phyloP scores from a whole-genome alignment of 306 rosid species.

The Cucumis hystrix region DNA sequence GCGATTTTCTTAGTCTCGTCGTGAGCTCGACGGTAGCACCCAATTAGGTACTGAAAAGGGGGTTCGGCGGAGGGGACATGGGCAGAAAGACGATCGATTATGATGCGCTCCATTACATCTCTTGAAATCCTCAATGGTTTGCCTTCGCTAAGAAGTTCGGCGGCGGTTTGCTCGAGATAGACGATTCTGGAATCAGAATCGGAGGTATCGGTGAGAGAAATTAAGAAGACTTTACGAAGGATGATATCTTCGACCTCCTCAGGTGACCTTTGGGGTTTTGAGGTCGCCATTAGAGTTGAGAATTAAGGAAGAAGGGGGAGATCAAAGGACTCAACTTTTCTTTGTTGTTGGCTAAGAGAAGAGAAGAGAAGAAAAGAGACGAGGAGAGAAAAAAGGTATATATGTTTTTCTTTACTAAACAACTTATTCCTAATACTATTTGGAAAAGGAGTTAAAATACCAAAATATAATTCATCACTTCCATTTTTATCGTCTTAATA shows the following conservation, averaged over 20 bases:
- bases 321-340: background rate
- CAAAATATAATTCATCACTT: too few relatives aligned
- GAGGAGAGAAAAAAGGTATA: too few relatives aligned
- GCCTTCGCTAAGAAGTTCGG: constrained; percentile 82
- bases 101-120: constrained; percentile 59
- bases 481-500: too few relatives aligned
- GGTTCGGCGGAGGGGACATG: constrained; percentile 26
- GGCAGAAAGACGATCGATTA: constrained; percentile 74
- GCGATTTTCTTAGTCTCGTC: constrained; percentile 65
- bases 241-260: constrained; percentile 78
- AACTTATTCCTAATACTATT: too few relatives aligned
- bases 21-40: constrained; percentile 67
- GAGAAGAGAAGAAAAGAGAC: background rate
- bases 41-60: constrained; percentile 54
- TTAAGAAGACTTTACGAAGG: constrained; percentile 67
- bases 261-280: constrained; percentile 64
- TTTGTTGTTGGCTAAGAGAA: background rate
- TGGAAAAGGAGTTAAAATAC: too few relatives aligned
- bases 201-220: constrained; percentile 32
- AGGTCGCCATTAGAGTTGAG: constrained; percentile 35
- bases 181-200: constrained; percentile 38
- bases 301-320: background rate
- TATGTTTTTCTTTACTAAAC: too few relatives aligned
- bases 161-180: constrained; percentile 72
- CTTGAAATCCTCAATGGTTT: constrained; percentile 48